Evolutionary conservation across 257 asterid genomes (phyloP).

Genomic region (Nicotiana tomentosiformis): DNA sequence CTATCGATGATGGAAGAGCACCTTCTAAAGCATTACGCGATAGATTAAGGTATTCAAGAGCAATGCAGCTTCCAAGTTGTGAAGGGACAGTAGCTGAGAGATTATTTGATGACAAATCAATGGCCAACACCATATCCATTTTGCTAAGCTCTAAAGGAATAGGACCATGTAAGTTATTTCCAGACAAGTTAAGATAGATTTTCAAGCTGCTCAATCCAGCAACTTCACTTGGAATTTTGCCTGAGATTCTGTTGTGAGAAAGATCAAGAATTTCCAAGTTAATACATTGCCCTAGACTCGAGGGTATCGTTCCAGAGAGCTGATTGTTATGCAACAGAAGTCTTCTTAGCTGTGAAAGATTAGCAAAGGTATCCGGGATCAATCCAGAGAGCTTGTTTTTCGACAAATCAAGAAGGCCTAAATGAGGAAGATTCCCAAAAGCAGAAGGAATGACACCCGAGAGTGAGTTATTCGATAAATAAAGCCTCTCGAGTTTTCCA

Average conservation of each 20-base stretch:
- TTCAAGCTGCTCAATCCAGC: conserved; percentile 65
- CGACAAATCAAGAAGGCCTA: conserved; percentile 77
- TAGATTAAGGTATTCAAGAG: conserved; percentile 52
- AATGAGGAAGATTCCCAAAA: conserved; percentile 55
- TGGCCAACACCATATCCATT: conserved; percentile 72
- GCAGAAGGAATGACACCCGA: conserved; percentile 51
- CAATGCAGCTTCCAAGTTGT: conserved; percentile 81
- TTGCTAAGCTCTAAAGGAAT: conserved; percentile 69
- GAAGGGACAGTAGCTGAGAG: conserved; percentile 54
- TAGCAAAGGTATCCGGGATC: conserved; percentile 57
- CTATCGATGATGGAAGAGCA: conserved; percentile 45
- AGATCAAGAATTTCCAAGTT: conserved; percentile 73
- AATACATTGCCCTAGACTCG: conserved; percentile 55
- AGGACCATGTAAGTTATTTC: conserved; percentile 48
- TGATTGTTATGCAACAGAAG: conserved; percentile 46
- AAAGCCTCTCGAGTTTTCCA: conserved; percentile 56
- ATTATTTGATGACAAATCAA: conserved; percentile 61
- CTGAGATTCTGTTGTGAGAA: conserved; percentile 52
- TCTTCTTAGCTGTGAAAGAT: conserved; percentile 55
- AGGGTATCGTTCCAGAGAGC: conserved; percentile 59
- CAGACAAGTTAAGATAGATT: conserved; percentile 61
- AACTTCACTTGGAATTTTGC: conserved; percentile 59
- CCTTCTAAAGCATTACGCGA: conserved; percentile 49
- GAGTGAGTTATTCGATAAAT: conserved; percentile 50
- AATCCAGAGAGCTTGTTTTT: conserved; percentile 62